Conservation (phyloP, 2,329 filamentous ascomycete genomes). For the Diaporthe eres region DNA sequence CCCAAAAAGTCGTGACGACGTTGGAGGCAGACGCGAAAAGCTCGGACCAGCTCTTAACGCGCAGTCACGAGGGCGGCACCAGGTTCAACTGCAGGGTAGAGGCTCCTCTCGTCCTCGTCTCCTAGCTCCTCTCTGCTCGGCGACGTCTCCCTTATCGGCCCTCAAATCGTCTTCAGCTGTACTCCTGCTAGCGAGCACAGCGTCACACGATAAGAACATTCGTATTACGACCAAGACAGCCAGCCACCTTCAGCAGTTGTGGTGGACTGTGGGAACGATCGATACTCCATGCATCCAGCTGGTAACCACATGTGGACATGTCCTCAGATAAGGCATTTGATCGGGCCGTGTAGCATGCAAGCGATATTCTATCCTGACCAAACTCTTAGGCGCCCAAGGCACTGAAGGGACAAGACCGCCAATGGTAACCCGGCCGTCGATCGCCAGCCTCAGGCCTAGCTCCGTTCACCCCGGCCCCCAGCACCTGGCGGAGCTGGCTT, state of each 20-base stretch:
- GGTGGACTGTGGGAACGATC: neutral
- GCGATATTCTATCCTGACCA: neutral
- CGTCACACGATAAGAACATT: no score
- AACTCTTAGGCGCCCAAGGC: neutral
- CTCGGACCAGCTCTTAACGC: constrained; percentile 40
- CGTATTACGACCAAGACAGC: no score
- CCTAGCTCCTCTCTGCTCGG: neutral
- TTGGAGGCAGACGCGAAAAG: constrained; percentile 34
- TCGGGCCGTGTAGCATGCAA: neutral
- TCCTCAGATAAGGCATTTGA: no score
- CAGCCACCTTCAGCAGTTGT: neutral
- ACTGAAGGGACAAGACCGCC: neutral
- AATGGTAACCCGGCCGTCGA: neutral
- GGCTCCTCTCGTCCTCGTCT: neutral
- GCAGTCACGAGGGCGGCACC: constrained; percentile 35
- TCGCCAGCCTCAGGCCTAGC: neutral
- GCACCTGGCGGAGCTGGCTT: neutral
- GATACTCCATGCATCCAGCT: neutral
- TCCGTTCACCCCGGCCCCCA: neutral
- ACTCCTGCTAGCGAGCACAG: neutral
- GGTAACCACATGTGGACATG: neutral
- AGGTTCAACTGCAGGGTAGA: no score
- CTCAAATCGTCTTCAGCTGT: neutral
- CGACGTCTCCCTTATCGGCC: neutral
- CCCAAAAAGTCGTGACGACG: constrained; percentile 38